Conservation (phyloP, 2,329 filamentous ascomycete species). For the Ophiocordyceps unilateralis region DNA sequence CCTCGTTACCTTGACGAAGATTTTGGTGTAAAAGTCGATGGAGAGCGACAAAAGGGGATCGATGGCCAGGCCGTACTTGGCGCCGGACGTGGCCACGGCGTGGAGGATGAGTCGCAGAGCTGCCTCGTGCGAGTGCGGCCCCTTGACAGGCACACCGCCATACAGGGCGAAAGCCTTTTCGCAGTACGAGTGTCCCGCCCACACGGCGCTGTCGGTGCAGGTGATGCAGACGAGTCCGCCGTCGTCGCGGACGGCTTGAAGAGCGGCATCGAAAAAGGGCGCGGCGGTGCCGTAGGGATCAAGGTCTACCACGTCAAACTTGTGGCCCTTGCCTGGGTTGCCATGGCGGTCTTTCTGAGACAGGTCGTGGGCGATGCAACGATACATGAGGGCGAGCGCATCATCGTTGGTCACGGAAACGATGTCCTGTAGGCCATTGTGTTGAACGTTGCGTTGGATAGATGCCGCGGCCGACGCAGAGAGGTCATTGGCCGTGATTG, state of each 20-base stretch:
- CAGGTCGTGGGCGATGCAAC: constrained; percentile 37
- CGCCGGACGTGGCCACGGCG: constrained; percentile 62
- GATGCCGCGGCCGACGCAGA: constrained; percentile 59
- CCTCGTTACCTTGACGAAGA: constrained; percentile 70
- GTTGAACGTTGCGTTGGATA: constrained; percentile 68
- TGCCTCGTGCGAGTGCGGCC: constrained; percentile 71
- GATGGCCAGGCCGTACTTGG: constrained; percentile 71
- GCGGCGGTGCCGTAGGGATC: constrained; percentile 92
- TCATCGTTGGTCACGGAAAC: constrained; percentile 64
- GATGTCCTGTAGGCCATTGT: constrained; percentile 59
- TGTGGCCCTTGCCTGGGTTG: constrained; percentile 22
- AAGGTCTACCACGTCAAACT: constrained; percentile 89
- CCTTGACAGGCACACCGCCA: constrained; percentile 75
- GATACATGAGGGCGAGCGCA: constrained; percentile 85
- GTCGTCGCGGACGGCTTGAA: constrained; percentile 69
- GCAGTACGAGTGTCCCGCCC: constrained; percentile 82
- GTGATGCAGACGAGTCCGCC: constrained; percentile 88
- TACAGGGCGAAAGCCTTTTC: constrained; percentile 94
- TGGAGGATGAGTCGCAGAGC: constrained; percentile 77
- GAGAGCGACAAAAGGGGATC: constrained; percentile 85
- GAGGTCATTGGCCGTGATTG: constrained; percentile 79
- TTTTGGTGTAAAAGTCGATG: constrained; percentile 85
- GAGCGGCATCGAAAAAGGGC: constrained; percentile 77
- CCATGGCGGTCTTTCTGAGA: constrained; percentile 22
- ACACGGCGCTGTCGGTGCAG: constrained; percentile 90